These are phyloP conservation scores for Lavandula angustifolia DNA, from an alignment of 257 asterid genomes.

Conservation along the genomic window DNA sequence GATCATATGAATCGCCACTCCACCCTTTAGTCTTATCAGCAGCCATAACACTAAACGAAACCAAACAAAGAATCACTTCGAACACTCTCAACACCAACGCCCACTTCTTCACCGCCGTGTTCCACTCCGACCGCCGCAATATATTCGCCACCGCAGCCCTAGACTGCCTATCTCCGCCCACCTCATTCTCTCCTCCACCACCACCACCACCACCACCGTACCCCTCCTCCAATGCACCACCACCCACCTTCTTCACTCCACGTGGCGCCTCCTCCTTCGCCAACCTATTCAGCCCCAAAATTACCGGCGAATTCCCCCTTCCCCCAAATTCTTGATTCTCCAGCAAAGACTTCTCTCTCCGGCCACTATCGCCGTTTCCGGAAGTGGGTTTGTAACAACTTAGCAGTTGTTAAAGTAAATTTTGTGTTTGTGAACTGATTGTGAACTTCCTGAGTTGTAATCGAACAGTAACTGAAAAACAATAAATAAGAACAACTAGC, in stretches of 20 bases:
- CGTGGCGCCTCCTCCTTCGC: slow-evolving; percentile 47
- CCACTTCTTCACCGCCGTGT: slow-evolving; percentile 43
- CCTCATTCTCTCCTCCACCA: slow-evolving; percentile 39
- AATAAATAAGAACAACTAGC: too few relatives aligned
- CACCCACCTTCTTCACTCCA: slow-evolving; percentile 52
- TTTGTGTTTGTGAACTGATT: too few relatives aligned
- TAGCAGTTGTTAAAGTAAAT: too few relatives aligned
- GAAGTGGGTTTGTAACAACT: slow-evolving; percentile 19
- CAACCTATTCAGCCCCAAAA: slow-evolving; percentile 45
- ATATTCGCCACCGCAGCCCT: slow-evolving; percentile 42
- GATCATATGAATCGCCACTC: slow-evolving; percentile 94
- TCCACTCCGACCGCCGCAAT: slow-evolving; percentile 48
- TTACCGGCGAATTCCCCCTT: slow-evolving; percentile 43
- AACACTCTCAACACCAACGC: slow-evolving; percentile 68
- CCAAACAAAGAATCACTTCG: slow-evolving; percentile 61
- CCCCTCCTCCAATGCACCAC: slow-evolving; percentile 46
- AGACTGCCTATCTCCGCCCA: slow-evolving; percentile 52
- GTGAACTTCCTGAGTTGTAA: too few relatives aligned
- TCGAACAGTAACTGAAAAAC: too few relatives aligned
- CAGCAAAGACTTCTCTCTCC: slow-evolving; percentile 40
- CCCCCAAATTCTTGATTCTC: slow-evolving; percentile 41
- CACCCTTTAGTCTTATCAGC: slow-evolving; percentile 91
- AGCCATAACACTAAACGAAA: slow-evolving; percentile 92
- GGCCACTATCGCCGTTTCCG: slow-evolving; percentile 36
- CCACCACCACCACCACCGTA: slow-evolving; percentile 29